These are phyloP conservation scores for Talaromyces sp. DNA, from an alignment of 2,329 filamentous ascomycete genomes.

Conservation along the genomic window DNA sequence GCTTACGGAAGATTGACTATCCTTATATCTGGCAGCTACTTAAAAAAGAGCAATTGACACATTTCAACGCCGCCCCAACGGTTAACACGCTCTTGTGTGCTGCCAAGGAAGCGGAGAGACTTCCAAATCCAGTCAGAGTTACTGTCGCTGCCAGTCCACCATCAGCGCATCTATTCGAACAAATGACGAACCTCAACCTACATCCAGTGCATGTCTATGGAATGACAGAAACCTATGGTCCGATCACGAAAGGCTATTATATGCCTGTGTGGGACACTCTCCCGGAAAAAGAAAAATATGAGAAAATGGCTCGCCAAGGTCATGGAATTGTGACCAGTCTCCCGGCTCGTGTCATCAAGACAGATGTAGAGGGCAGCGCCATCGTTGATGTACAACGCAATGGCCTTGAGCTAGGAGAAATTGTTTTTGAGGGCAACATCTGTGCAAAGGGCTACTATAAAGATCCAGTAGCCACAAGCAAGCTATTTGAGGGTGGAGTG, in stretches of 20 bases:
- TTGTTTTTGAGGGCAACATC: conserved; percentile 87
- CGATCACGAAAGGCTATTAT: conserved; percentile 89
- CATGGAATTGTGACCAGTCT: conserved; percentile 84
- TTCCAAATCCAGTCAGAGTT: conserved; percentile 72
- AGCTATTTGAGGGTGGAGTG: conserved; percentile 82
- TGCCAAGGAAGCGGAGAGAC: conserved; percentile 66
- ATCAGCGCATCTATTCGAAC: conserved; percentile 83
- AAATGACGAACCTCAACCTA: conserved; percentile 85
- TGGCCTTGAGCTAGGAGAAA: conserved; percentile 75
- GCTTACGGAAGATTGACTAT: conserved; percentile 92
- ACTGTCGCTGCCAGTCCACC: conserved; percentile 92
- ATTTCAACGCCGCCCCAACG: conserved; percentile 94
- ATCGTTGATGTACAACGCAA: conserved; percentile 66
- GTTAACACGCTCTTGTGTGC: conserved; percentile 92
- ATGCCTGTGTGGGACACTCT: conserved; percentile 81
- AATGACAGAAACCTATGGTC: conserved; percentile 82
- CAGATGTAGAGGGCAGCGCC: conserved; percentile 64
- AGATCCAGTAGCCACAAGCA: conserved; percentile 77
- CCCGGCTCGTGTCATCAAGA: conserved; percentile 77
- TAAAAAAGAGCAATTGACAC: conserved; percentile 81
- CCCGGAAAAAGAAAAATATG: conserved; percentile 72
- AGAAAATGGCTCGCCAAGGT: conserved; percentile 88
- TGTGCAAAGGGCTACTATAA: conserved; percentile 91
- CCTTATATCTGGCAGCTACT: conserved; percentile 85
- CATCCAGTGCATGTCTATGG: conserved; percentile 93